Percentiles rank a stretch among this genome's conserved stretches.
phyloP scores from a whole-genome alignment of 169 alveolate species.

The Sarcocystis neurona region DNA sequence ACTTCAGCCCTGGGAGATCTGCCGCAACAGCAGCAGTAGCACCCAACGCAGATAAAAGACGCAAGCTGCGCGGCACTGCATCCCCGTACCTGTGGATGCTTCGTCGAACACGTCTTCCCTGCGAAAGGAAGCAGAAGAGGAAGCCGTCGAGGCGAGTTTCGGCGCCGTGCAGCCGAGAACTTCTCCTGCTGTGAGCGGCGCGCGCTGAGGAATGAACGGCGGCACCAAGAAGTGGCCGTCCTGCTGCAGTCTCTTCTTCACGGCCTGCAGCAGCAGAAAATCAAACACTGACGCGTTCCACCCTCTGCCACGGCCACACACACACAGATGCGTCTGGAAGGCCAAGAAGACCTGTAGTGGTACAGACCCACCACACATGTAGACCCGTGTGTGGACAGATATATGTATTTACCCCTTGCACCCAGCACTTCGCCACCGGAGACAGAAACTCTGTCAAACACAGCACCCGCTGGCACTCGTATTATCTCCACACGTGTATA shows the following conservation, averaged over 20 bases:
- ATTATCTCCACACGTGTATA: too few species aligned
- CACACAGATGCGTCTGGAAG: not conserved
- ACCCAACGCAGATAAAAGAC: too few species aligned
- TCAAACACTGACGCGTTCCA: too few species aligned
- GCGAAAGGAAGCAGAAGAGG: slow-evolving; percentile 22
- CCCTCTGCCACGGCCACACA: not conserved
- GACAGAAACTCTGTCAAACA: too few species aligned
- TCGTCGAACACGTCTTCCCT: too few species aligned
- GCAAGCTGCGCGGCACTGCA: too few species aligned
- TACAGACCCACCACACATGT: not conserved
- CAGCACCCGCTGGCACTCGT: too few species aligned
- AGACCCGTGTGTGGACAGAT: not conserved
- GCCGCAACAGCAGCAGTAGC: too few species aligned
- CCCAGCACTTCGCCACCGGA: too few species aligned
- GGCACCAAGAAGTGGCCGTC: slow-evolving; percentile 37
- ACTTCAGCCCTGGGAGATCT: too few species aligned
- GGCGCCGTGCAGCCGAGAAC: slow-evolving; percentile 91
- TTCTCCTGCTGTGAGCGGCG: slow-evolving; percentile 98
- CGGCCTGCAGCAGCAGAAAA: slow-evolving; percentile 45
- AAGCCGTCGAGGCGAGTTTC: slow-evolving; percentile 31
- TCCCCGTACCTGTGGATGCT: too few species aligned
- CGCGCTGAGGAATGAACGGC: slow-evolving; percentile 88
- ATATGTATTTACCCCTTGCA: not conserved
- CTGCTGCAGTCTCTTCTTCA: slow-evolving; percentile 4
- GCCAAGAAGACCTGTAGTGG: not conserved